Evolutionary conservation across 805 yeast genomes (phyloP), one percentile per base, ranked within the genome.

Genomic region (Cyberlindnera mrakii): DNA sequence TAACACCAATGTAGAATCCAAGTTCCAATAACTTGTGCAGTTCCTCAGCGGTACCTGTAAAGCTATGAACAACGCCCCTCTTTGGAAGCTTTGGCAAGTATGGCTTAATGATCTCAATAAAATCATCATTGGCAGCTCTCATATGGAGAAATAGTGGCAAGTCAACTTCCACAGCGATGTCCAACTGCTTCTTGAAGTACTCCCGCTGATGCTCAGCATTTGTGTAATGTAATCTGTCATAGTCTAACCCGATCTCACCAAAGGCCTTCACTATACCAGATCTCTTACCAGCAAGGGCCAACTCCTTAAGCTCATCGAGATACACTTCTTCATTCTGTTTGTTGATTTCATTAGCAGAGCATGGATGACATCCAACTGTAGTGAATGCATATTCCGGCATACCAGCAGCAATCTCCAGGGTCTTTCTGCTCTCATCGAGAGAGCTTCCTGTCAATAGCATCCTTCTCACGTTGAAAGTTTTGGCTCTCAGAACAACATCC

Each of bases 361-460:
- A 91, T 0, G 99, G 99, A 66, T 93, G 99, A 2, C 91, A 95
- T 11, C 99, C 99, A 2, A 81, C 90, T 0, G 99, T 93, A 19
- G 85, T 77, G 47, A 66, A 74, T 27, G 81, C 58, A 14, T 48
- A 54, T 9, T 55, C 57, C 4, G 66, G 65, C 40, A 43, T 41
- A 2, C 44, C 44, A 17, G 38, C 48, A 13, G 85, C 80, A 27
- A 90, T 56, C 14, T 70, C 72, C 15, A 85, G 60, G 7, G 89
- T 84, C n/a, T 69, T 66, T 30, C 60, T 54, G 17, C 90, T 78
- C 53, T 91, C 96, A 2, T 61, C 56, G 6, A 88, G 66, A 2
- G 84, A 77, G 0, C 96, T 82, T 0, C 97, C 97, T 0, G 98
- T 93, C 13, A 93, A 72, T 34, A 93, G 71, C 71, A 87, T 76